Percentiles rank a stretch among this genome's conserved stretches.
Evolutionary conservation across 768 basidiomycete genomes (phyloP).

Genomic region (Asterophora lycoperdoides): DNA sequence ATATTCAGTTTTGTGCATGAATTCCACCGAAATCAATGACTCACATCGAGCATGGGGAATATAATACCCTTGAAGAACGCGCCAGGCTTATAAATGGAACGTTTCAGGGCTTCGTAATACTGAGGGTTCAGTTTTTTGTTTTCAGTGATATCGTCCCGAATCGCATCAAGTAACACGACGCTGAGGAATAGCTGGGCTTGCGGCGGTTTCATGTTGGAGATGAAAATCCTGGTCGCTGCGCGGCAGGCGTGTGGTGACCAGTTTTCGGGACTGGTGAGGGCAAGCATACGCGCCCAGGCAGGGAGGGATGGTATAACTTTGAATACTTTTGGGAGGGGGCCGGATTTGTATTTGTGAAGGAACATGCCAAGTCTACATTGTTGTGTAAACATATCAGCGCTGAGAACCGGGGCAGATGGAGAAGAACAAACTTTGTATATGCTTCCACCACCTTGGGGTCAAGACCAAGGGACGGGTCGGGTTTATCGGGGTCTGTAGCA

Average conservation of each 20-base stretch:
- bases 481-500: conserved; percentile 43
- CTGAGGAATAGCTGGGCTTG: conserved; percentile 92
- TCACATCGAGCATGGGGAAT: conserved; percentile 90
- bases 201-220: conserved; percentile 93
- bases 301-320: conserved; percentile 96
- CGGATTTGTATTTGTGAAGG: conserved; percentile 86
- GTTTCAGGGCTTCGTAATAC: conserved; percentile 89
- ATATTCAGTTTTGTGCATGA: neutral
- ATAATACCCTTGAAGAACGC: conserved; percentile 98
- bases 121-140: conserved; percentile 91
- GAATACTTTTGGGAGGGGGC: conserved; percentile 93
- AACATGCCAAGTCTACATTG: conserved; percentile 72
- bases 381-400: conserved; percentile 6
- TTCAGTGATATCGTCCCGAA: conserved; percentile 81
- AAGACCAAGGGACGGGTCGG: conserved; percentile 82
- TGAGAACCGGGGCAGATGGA: neutral
- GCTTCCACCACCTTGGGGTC: conserved; percentile 91
- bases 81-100: conserved; percentile 91
- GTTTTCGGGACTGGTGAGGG: conserved; percentile 85
- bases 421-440: conserved; percentile 74
- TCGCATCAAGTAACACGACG: conserved; percentile 85
- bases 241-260: conserved; percentile 97
- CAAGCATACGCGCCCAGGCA: conserved; percentile 93
- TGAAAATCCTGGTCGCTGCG: conserved; percentile 92
- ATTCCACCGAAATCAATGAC: conserved; percentile 19